Evolutionary conservation across 1,284 basidiomycete genomes (phyloP).

Genomic region (Waitea zeae): DNA sequence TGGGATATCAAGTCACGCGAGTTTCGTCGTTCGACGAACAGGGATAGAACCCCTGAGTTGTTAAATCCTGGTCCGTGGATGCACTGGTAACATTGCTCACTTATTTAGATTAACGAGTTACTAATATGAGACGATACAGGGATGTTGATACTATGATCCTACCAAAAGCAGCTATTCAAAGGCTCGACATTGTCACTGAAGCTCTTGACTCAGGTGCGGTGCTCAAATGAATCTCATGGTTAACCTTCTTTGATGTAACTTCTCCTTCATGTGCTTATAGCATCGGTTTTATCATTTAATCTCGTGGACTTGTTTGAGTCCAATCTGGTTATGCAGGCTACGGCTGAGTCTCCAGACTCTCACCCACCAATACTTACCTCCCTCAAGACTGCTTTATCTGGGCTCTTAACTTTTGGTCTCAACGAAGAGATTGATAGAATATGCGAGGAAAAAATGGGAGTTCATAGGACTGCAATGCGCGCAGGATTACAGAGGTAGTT

Average conservation of each 20-base stretch:
- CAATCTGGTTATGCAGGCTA: no score
- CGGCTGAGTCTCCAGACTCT: no score
- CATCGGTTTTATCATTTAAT: no score
- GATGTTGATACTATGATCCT: neutral
- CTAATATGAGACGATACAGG: neutral
- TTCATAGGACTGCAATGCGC: no score
- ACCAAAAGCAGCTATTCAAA: neutral
- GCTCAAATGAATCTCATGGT: no score
- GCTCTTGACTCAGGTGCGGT: neutral
- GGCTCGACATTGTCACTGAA: neutral
- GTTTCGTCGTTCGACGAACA: constrained; percentile 69
- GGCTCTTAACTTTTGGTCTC: constrained; percentile 24
- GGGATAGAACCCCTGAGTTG: constrained; percentile 64
- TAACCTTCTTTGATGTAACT: no score
- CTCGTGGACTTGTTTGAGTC: no score
- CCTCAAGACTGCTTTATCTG: no score
- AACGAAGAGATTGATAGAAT: constrained; percentile 46
- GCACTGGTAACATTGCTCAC: constrained; percentile 31
- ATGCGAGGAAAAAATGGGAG: constrained; percentile 31
- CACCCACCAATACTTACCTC: no score
- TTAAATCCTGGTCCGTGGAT: constrained; percentile 56
- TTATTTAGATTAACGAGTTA: neutral
- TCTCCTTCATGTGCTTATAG: no score
- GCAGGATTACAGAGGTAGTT: no score
- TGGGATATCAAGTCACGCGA: constrained; percentile 84